phyloP scores from a whole-genome alignment of 495 filamentous ascomycete species.

The Pseudevernia furfuracea region DNA sequence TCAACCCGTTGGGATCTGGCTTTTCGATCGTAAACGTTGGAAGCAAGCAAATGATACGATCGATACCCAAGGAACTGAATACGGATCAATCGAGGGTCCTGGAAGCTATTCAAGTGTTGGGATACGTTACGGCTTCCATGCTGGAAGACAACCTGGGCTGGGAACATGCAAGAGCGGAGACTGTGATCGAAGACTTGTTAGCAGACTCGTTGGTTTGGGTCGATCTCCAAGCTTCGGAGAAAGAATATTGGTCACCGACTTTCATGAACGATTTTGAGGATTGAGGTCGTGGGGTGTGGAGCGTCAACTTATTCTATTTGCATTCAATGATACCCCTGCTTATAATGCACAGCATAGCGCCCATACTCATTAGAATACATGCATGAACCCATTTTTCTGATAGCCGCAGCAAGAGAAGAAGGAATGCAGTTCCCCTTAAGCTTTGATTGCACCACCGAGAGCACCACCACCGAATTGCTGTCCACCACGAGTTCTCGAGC shows the following conservation, averaged over 20 bases:
- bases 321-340: conserved; percentile 10
- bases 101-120: conserved; percentile 76
- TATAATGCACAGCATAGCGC: conserved; percentile 15
- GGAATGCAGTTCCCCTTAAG: conserved; percentile 34
- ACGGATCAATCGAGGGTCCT: conserved; percentile 88
- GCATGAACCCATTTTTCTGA: conserved; percentile 4
- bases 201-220: conserved; percentile 91
- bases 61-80: conserved; percentile 92
- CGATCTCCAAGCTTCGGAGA: conserved; percentile 76
- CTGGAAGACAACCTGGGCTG: conserved; percentile 82
- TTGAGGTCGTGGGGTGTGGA: conserved; percentile 13
- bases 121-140: conserved; percentile 88
- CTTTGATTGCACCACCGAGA: conserved; percentile 57
- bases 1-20: conserved; percentile 79
- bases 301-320: not conserved
- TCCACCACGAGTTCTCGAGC: conserved; percentile 46
- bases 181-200: conserved; percentile 84
- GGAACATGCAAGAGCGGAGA: conserved; percentile 76
- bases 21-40: conserved; percentile 79
- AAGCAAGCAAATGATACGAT: conserved; percentile 77
- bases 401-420: conserved; percentile 17
- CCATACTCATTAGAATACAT: conserved; percentile 22
- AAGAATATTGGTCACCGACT: conserved; percentile 87
- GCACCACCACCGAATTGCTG: conserved; percentile 56
- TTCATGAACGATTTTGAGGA: conserved; percentile 25